phyloP scores from a whole-genome alignment of 2,329 filamentous ascomycete genomes.

The Canariomyces notabilis region DNA sequence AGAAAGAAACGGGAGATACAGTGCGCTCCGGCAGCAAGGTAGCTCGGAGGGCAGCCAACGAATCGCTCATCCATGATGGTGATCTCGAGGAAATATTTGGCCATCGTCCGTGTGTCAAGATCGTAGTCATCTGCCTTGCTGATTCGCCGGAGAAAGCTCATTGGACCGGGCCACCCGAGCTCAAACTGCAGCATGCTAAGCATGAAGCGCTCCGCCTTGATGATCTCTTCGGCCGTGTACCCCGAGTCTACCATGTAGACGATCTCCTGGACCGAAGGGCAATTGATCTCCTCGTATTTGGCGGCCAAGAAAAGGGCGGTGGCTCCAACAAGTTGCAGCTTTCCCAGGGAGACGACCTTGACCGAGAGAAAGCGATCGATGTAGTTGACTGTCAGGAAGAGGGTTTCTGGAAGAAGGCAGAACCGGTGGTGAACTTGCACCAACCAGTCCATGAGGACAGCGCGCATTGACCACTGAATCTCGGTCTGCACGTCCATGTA shows the following conservation, averaged over 20 bases:
- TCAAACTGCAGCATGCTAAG: conserved; percentile 93
- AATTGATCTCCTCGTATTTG: conserved; percentile 99
- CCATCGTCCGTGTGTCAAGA: conserved; percentile 85
- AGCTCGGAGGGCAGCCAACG: conserved; percentile 85
- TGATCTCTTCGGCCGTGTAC: conserved; percentile 84
- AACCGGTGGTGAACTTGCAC: conserved; percentile 95
- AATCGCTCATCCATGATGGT: conserved; percentile 98
- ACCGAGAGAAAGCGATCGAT: conserved; percentile 92
- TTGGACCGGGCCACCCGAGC: conserved; percentile 95
- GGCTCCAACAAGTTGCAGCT: conserved; percentile 91
- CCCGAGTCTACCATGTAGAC: conserved; percentile 97
- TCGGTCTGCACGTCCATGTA: conserved; percentile 99
- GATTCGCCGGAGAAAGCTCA: conserved; percentile 95
- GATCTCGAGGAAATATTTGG: conserved; percentile 96
- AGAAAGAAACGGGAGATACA: conserved; percentile 86
- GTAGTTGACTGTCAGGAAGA: conserved; percentile 94
- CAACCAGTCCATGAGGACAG: conserved; percentile 96
- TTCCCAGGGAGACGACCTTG: conserved; percentile 92
- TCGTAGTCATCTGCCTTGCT: conserved; percentile 99
- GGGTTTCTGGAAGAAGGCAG: conserved; percentile 82
- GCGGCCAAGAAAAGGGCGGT: conserved; percentile 93
- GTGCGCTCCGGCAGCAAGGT: conserved; percentile 83
- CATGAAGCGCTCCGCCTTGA: conserved; percentile 98
- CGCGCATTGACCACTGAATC: conserved; percentile 98
- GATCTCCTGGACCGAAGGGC: conserved; percentile 89